Conservation (phyloP, 192 early-diverging fungal genomes). For the Cladochytrium replicatum region DNA sequence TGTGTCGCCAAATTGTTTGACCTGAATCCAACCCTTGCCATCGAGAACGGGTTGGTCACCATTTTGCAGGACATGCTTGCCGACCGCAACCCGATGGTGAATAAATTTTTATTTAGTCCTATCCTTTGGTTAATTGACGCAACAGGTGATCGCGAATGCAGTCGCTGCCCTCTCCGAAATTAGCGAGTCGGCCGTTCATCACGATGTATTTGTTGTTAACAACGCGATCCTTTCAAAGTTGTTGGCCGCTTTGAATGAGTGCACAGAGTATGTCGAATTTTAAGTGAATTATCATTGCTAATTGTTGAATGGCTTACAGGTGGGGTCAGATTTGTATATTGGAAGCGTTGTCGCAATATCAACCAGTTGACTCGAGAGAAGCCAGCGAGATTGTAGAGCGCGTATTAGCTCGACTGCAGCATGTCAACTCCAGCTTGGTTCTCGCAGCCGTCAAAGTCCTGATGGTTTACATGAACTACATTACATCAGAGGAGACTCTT, state of each 20-base stretch:
- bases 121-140: slow-evolving; percentile 1
- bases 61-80: slow-evolving; percentile 79
- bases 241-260: slow-evolving; percentile 91
- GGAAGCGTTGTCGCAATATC: slow-evolving; percentile 69
- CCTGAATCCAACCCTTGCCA: slow-evolving; percentile 69
- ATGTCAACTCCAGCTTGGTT: slow-evolving; percentile 94
- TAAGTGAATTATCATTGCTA: neutral
- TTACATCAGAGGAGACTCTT: slow-evolving; percentile 61
- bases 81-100: slow-evolving; percentile 91
- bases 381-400: slow-evolving; percentile 84
- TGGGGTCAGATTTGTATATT: slow-evolving; percentile 98
- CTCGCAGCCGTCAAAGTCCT: slow-evolving; percentile 78
- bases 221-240: slow-evolving; percentile 62
- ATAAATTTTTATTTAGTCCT: slow-evolving; percentile 2
- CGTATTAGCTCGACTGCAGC: slow-evolving; percentile 84
- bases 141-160: slow-evolving; percentile 81
- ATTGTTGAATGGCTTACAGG: slow-evolving; percentile 16
- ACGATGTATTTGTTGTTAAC: slow-evolving; percentile 71
- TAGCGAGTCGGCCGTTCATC: slow-evolving; percentile 54
- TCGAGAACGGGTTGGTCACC: slow-evolving; percentile 89
- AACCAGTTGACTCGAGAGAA: slow-evolving; percentile 64
- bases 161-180: slow-evolving; percentile 90
- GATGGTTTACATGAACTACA: slow-evolving; percentile 64
- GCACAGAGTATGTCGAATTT: slow-evolving; percentile 62
- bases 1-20: slow-evolving; percentile 96